Conservation (phyloP, 371 early-diverging fungal genomes). For the Paraphysoderma sedebokerense region DNA sequence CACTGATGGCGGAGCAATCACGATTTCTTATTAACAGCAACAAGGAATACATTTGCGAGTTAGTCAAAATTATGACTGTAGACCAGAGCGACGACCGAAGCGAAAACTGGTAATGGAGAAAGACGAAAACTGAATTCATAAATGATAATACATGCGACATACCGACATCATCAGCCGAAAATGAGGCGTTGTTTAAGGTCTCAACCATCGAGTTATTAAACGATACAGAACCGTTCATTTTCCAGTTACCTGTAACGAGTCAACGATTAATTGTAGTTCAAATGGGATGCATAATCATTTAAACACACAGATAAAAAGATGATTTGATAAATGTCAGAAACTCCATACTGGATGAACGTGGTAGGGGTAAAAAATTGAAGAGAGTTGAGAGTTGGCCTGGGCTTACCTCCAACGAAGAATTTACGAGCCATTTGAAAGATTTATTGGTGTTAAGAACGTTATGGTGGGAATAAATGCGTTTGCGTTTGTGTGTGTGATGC, state of each 20-base stretch:
- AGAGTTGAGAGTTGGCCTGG: too few relatives aligned
- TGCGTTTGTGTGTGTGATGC: too few relatives aligned
- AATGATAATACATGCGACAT: slow-evolving; percentile 3
- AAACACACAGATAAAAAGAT: too few relatives aligned
- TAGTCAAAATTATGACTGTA: not conserved
- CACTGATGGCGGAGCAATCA: slow-evolving; percentile 91
- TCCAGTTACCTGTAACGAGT: slow-evolving; percentile 93
- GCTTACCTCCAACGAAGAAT: too few relatives aligned
- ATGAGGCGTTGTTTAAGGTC: slow-evolving; percentile 46
- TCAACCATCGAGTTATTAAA: slow-evolving; percentile 53
- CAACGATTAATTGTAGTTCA: too few relatives aligned
- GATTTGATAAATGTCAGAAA: too few relatives aligned
- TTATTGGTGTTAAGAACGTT: too few relatives aligned
- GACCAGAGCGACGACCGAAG: not conserved
- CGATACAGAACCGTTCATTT: slow-evolving; percentile 82
- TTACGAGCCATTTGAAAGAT: too few relatives aligned
- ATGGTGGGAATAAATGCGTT: too few relatives aligned
- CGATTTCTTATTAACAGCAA: slow-evolving; percentile 52
- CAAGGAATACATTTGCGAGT: slow-evolving; percentile 2
- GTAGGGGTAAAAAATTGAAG: too few relatives aligned
- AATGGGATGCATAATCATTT: too few relatives aligned
- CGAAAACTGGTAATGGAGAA: slow-evolving; percentile 5
- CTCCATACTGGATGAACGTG: too few relatives aligned
- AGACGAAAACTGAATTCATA: slow-evolving; percentile 6
- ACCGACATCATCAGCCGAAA: slow-evolving; percentile 20